Conservation (phyloP, 345 rosid species). For the Brassica incana region DNA sequence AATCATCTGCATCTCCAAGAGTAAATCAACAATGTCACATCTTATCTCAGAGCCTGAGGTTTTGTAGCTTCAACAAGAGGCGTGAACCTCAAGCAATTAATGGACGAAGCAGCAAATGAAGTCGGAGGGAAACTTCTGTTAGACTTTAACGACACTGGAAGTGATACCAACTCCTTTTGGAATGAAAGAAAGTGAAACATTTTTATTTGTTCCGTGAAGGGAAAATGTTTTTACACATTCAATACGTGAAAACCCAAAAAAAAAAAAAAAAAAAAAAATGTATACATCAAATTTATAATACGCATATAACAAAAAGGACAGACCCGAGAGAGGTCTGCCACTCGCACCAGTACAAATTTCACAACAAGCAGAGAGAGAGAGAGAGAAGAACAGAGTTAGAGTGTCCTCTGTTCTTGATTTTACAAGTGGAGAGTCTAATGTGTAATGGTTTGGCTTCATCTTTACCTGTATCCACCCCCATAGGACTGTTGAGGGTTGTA, state of each 20-base stretch:
- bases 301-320: conserved; percentile 29
- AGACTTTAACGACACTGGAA: not conserved
- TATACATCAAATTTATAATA: conserved; percentile 28
- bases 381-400: not conserved
- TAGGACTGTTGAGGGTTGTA: conserved; percentile 71
- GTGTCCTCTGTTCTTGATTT: conserved; percentile 19
- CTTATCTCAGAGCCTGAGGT: conserved; percentile 34
- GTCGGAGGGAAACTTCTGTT: not conserved
- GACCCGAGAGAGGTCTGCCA: not conserved
- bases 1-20: conserved; percentile 65
- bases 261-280: not conserved
- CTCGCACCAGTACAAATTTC: not conserved
- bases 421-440: conserved; percentile 28
- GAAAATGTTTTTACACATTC: conserved; percentile 14
- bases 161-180: not conserved
- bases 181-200: not conserved
- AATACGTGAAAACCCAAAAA: conserved; percentile 1
- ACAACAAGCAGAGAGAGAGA: not conserved
- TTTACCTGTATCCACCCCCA: conserved; percentile 77
- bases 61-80: not conserved
- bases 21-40: conserved; percentile 55
- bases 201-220: conserved; percentile 31
- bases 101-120: not conserved
- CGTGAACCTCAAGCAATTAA: not conserved
- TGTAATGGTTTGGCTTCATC: conserved; percentile 1